Evolutionary conservation across 2,329 filamentous ascomycete genomes (phyloP).

Genomic region (Fusarium veterinarium): DNA sequence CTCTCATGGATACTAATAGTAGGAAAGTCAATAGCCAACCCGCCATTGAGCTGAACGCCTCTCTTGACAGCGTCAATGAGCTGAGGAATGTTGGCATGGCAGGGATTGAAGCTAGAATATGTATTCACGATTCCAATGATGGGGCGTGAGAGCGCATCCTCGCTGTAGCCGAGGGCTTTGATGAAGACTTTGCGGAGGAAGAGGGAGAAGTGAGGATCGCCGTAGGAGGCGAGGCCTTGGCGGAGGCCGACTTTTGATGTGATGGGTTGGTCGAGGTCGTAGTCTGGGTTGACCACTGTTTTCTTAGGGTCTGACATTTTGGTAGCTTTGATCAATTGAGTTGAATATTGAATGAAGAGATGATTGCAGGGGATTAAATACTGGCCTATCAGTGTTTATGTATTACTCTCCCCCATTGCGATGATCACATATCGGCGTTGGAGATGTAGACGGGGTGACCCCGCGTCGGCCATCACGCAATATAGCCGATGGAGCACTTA

Average conservation of each 20-base stretch:
- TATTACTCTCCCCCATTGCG: slow-evolving; percentile 34
- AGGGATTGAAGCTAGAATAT: slow-evolving; percentile 78
- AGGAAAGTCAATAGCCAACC: slow-evolving; percentile 77
- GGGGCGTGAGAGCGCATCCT: slow-evolving; percentile 75
- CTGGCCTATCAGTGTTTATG: slow-evolving; percentile 39
- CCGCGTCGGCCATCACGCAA: slow-evolving; percentile 37
- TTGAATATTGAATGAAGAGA: not conserved
- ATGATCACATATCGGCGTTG: slow-evolving; percentile 9
- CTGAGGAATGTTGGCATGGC: slow-evolving; percentile 78
- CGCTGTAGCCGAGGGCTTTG: slow-evolving; percentile 79
- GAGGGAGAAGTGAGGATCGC: slow-evolving; percentile 79
- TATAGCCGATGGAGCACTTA: slow-evolving; percentile 28
- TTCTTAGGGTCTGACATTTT: slow-evolving; percentile 27
- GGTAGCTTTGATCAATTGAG: not conserved
- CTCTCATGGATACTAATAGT: slow-evolving; percentile 78
- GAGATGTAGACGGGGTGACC: slow-evolving; percentile 30
- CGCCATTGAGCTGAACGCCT: slow-evolving; percentile 74
- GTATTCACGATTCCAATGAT: slow-evolving; percentile 83
- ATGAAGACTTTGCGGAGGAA: slow-evolving; percentile 83
- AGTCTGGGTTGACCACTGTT: slow-evolving; percentile 60
- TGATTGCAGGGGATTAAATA: not conserved
- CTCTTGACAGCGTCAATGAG: slow-evolving; percentile 77
- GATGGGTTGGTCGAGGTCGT: slow-evolving; percentile 68
- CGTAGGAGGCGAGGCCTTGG: slow-evolving; percentile 74
- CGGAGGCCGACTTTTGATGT: slow-evolving; percentile 65